Conservation (phyloP, 2,329 filamentous ascomycete genomes). For the Aspergillus tubingensis region DNA sequence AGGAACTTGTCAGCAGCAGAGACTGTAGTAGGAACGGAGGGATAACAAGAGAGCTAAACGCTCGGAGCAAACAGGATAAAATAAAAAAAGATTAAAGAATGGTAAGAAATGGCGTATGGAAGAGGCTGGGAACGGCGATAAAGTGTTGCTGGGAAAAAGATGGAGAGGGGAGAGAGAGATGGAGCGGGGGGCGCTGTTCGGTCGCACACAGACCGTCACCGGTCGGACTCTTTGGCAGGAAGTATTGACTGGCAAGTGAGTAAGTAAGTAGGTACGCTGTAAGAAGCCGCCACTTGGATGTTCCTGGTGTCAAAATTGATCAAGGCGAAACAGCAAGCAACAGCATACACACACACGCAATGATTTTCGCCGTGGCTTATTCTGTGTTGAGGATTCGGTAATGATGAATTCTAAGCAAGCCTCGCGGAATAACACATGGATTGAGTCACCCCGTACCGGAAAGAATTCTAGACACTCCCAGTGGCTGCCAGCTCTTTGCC, state of each 20-base stretch:
- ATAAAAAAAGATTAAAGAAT: neutral
- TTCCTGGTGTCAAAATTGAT: too few species aligned
- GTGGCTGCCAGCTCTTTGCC: neutral
- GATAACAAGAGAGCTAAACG: neutral
- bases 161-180: neutral
- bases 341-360: neutral
- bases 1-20: constrained; percentile 1
- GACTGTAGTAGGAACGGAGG: neutral
- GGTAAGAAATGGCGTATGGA: neutral
- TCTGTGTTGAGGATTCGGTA: neutral
- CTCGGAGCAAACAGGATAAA: neutral
- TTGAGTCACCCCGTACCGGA: neutral
- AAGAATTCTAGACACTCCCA: neutral
- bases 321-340: too few species aligned
- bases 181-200: constrained; percentile 18
- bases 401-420: neutral
- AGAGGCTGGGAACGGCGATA: constrained; percentile 16
- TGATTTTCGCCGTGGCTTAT: neutral
- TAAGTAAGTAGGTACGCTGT: neutral
- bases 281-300: neutral
- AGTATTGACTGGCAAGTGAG: neutral
- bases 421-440: neutral
- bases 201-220: constrained; percentile 8
- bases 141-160: constrained; percentile 1
- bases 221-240: constrained; percentile 11